Evolutionary conservation across 2,329 filamentous ascomycete species (phyloP), one percentile per base, ranked within the genome.

Genomic region (Pyrenochaeta sp.): DNA sequence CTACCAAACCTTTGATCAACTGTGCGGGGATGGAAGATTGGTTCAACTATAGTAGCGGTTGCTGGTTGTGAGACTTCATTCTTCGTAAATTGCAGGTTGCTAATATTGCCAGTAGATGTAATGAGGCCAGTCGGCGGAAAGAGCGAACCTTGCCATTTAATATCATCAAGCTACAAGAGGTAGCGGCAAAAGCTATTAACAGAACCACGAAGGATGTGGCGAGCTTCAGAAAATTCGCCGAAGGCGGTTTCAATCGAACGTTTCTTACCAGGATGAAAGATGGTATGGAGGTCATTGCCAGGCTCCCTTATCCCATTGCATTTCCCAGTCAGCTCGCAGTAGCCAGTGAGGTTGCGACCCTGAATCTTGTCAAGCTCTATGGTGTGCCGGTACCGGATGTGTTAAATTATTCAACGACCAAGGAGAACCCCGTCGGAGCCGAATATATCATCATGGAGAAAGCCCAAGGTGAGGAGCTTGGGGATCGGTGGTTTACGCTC

Each of bases 291-390:
- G 48, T 76, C 27, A 40, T 77, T 37, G 71, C 67, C 5, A 63
- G 70, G 18, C 54, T 77, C 11, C 75, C 73, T 2, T 76, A 76
- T 50, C 69, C 69, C 3, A 61, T 54, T 5, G 72, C 73, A 21
- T 54, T 66, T 11, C 58, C 69, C 15, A 49, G 65, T 44, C 56
- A 51, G n/a, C 52, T 67, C 27, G 69, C 67, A 18, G 68, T 72
- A 11, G 73, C 72, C n/a, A 76, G 74, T 56, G 72, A 77, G 54
- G 74, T 75, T n/a, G 74, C 75, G 30, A 76, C 72, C 2, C 51
- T 74, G 52, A 65, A 63, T 18, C 68, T 71, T 56, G 49, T 73
- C n/a, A 73, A 67, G 9, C 36, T 43, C 3, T 56, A 65, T 45
- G 66, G 58, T 1, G 56, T 75, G 11, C 63, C 70, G 15, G 55